Percentiles rank a stretch among this genome's conserved stretches.
Evolutionary conservation across 1,284 basidiomycete genomes (phyloP).

Genomic region (Cryptococcus floricola): DNA sequence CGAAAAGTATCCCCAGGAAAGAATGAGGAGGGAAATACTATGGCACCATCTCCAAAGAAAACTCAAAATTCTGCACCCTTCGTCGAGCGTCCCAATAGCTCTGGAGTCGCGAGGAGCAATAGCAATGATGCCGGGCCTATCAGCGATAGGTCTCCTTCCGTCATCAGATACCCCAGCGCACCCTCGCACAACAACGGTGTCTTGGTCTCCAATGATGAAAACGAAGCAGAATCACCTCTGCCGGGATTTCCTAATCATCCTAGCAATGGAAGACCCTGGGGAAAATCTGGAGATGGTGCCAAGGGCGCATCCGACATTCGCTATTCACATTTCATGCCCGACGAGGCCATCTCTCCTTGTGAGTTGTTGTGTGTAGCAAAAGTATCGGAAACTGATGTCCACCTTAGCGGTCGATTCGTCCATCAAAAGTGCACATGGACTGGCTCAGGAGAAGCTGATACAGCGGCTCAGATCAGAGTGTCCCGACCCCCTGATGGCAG

Average conservation of each 20-base stretch:
- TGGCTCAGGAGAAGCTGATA: not conserved
- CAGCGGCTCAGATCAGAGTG: constrained; percentile 12
- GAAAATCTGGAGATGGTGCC: not conserved
- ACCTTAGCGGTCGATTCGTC: not conserved
- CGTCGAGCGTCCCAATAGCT: not conserved
- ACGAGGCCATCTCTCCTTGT: constrained; percentile 28
- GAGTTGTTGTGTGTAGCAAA: not conserved
- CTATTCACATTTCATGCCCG: constrained; percentile 29
- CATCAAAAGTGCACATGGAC: not conserved
- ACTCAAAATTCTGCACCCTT: not conserved
- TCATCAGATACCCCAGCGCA: not conserved
- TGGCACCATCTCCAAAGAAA: not conserved
- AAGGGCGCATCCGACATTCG: constrained; percentile 11
- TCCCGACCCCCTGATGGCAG: constrained; percentile 38
- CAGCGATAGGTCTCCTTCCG: too few species aligned
- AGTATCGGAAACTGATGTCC: not conserved
- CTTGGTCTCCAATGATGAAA: not conserved
- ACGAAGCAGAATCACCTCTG: not conserved
- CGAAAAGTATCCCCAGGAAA: constrained; percentile 15
- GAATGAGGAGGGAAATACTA: not conserved
- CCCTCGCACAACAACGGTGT: not conserved
- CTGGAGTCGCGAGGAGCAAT: too few species aligned
- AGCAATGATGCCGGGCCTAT: not conserved
- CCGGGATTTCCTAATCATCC: not conserved
- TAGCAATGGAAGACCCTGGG: not conserved